These are phyloP conservation scores for Baorangia bicolor DNA, from an alignment of 768 basidiomycete genomes.

Conservation along the genomic window DNA sequence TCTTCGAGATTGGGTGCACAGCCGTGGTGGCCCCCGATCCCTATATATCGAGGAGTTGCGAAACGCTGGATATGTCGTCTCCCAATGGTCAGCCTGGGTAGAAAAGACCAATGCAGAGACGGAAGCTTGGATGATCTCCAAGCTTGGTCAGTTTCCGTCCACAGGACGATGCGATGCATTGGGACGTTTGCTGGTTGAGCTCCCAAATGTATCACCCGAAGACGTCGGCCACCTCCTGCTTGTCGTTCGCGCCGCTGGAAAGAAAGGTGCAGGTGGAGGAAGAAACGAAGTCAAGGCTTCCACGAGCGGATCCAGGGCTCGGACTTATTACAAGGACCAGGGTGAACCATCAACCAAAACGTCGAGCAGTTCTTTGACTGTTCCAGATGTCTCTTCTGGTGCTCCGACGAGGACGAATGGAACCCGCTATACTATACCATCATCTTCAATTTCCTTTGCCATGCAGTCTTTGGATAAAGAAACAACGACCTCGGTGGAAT, in stretches of 20 bases:
- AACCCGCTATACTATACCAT: too few relatives aligned
- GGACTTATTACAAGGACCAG: not conserved
- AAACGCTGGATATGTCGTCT: accelerated
- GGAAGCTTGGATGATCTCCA: too few relatives aligned
- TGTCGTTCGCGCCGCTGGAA: not conserved
- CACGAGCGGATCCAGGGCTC: not conserved
- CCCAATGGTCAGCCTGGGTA: not conserved
- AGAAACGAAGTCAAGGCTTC: too few relatives aligned
- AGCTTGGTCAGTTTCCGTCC: not conserved
- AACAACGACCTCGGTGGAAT: not conserved
- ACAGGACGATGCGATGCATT: constrained; percentile 5
- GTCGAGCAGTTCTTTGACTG: not conserved
- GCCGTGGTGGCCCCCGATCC: not conserved
- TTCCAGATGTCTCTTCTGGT: not conserved
- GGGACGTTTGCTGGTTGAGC: not conserved
- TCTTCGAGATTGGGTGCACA: not conserved
- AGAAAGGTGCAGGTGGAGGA: not conserved
- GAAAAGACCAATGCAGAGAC: not conserved
- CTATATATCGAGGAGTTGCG: not conserved
- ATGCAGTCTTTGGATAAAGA: not conserved
- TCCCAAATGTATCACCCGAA: not conserved
- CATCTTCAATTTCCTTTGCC: not conserved
- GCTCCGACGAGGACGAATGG: not conserved
- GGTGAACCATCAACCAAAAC: not conserved
- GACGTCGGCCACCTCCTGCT: not conserved